These are phyloP conservation scores for Crucihimalaya himalaica DNA, from an alignment of 345 rosid species.

Conservation along the genomic window DNA sequence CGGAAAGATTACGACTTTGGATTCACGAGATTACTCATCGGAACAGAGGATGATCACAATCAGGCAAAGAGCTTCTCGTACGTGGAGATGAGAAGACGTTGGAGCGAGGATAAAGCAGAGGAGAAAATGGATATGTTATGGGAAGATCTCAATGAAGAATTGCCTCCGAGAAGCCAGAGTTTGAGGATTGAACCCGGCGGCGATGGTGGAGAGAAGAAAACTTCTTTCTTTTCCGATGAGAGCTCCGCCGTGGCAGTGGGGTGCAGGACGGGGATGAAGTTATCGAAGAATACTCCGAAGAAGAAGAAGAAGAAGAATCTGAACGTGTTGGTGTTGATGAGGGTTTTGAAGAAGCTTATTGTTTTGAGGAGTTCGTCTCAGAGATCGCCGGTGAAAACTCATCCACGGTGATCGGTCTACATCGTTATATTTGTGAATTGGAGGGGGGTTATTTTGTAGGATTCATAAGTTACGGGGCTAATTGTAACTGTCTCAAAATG, in stretches of 20 bases:
- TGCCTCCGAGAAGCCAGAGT: slow-evolving; percentile 32
- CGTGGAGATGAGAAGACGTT: slow-evolving; percentile 32
- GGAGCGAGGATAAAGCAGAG: slow-evolving; percentile 38
- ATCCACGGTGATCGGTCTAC: slow-evolving; percentile 36
- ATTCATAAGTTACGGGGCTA: slow-evolving; percentile 20
- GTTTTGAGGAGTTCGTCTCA: slow-evolving; percentile 44
- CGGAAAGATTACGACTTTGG: slow-evolving; percentile 11
- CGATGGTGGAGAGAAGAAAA: slow-evolving; percentile 9
- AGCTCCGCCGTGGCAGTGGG: slow-evolving; percentile 34
- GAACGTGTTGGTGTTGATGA: slow-evolving; percentile 50
- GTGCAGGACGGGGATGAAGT: slow-evolving; percentile 41
- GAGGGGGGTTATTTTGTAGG: background rate
- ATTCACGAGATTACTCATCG: background rate
- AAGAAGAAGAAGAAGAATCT: slow-evolving; percentile 40
- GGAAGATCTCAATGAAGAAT: slow-evolving; percentile 83
- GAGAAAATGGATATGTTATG: slow-evolving; percentile 85
- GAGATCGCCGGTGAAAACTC: slow-evolving; percentile 42
- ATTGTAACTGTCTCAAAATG: background rate
- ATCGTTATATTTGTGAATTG: background rate
- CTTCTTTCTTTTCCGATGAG: slow-evolving; percentile 11
- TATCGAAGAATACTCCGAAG: slow-evolving; percentile 33
- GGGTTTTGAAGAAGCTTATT: slow-evolving; percentile 58
- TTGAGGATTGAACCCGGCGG: background rate
- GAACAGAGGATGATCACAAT: slow-evolving; percentile 11
- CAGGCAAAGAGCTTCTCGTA: slow-evolving; percentile 46